A percentile compares a stretch with the other conserved stretches of the same genome.
Conservation (phyloP, 2,329 filamentous ascomycete species). For the Calonectria pseudoreteaudii region DNA sequence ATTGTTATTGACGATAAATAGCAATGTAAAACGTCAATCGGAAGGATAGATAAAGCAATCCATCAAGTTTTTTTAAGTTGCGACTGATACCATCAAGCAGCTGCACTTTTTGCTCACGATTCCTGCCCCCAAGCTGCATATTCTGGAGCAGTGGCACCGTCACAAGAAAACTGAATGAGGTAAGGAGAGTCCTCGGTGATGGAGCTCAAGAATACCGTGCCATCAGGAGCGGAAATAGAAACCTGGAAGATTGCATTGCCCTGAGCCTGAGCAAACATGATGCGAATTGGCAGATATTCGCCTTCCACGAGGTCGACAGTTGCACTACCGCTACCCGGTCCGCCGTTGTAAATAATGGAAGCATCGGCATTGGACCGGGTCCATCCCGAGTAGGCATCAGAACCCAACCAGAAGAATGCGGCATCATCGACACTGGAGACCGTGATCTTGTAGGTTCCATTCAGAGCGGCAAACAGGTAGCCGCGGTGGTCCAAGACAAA, state of each 20-base stretch:
- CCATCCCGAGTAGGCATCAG: not conserved
- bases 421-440: not conserved
- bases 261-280: constrained; percentile 1
- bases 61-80: too few species aligned
- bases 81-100: too few species aligned
- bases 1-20: too few species aligned
- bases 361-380: not conserved
- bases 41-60: too few species aligned
- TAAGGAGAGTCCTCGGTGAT: not conserved
- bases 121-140: not conserved
- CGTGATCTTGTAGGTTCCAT: not conserved
- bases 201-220: not conserved
- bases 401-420: not conserved
- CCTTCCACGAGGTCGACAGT: not conserved
- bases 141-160: not conserved
- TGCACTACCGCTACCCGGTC: not conserved
- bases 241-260: not conserved
- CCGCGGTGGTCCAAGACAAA: constrained; percentile 2
- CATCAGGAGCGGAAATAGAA: not conserved
- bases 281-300: not conserved
- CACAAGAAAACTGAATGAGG: not conserved
- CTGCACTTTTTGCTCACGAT: not conserved
- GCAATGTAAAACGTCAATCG: not conserved
- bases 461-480: not conserved
- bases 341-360: not conserved